Evolutionary conservation across 2,329 filamentous ascomycete species (phyloP).

Genomic region (Coniochaeta pulveracea): DNA sequence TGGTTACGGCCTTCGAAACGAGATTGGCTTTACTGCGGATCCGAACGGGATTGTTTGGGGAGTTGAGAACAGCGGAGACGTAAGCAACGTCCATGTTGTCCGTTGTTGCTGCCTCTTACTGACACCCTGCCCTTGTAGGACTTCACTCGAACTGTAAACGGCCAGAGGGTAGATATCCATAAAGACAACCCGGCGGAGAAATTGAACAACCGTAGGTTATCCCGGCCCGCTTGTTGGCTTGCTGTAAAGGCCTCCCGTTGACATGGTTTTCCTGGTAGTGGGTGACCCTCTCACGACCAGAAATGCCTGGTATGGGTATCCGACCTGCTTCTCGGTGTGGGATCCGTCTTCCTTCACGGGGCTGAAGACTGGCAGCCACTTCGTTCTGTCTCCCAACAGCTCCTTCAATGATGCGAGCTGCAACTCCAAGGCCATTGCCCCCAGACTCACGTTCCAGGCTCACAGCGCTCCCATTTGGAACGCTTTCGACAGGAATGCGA

Average conservation of each 20-base stretch:
- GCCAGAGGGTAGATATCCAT: slow-evolving; percentile 33
- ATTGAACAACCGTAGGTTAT: slow-evolving; percentile 39
- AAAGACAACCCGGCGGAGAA: slow-evolving; percentile 52
- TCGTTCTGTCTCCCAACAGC: slow-evolving; percentile 22
- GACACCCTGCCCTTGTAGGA: slow-evolving; percentile 18
- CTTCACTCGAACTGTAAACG: slow-evolving; percentile 30
- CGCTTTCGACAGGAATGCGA: slow-evolving; percentile 17
- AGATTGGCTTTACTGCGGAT: slow-evolving; percentile 47
- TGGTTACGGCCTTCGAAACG: slow-evolving; percentile 40
- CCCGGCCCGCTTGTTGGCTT: neutral
- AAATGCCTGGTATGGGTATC: slow-evolving; percentile 36
- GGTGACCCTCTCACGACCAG: slow-evolving; percentile 10
- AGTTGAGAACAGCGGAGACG: slow-evolving; percentile 35
- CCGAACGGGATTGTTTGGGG: slow-evolving; percentile 32
- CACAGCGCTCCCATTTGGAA: slow-evolving; percentile 20
- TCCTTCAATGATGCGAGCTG: slow-evolving; percentile 25
- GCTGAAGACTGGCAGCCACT: slow-evolving; percentile 24
- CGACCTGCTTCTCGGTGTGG: slow-evolving; percentile 18
- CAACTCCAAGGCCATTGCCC: slow-evolving; percentile 17
- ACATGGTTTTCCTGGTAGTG: slow-evolving; percentile 3
- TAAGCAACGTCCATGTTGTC: slow-evolving; percentile 3
- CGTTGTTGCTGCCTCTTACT: neutral
- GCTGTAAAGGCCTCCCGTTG: neutral
- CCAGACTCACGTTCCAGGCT: slow-evolving; percentile 25
- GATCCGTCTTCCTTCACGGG: slow-evolving; percentile 14